Conservation (phyloP, 169 alveolate species). For the Theileria equi region DNA sequence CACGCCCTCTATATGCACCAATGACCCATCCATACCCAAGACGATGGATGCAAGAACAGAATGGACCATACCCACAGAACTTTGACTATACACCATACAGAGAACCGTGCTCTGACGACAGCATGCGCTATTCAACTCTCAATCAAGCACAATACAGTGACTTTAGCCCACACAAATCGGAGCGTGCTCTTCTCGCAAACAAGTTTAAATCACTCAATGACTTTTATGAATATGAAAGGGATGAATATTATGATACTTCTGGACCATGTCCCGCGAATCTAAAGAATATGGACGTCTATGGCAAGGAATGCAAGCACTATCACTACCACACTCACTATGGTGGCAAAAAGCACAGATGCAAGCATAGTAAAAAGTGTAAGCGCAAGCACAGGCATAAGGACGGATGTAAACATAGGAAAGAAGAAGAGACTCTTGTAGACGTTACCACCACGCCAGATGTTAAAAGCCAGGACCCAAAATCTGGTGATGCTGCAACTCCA, state of each 20-base stretch:
- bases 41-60: neutral
- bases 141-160: neutral
- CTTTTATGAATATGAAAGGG: constrained; percentile 6
- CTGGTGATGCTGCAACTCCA: neutral
- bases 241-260: constrained; percentile 6
- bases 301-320: neutral
- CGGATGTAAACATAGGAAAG: neutral
- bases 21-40: neutral
- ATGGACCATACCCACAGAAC: neutral
- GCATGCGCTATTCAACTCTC: neutral
- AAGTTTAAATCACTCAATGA: constrained; percentile 9
- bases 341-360: constrained; percentile 4
- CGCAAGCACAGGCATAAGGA: neutral
- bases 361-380: constrained; percentile 1
- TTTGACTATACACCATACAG: neutral
- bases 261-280: neutral
- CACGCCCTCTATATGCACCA: neutral
- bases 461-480: neutral
- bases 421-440: neutral
- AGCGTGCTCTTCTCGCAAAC: neutral
- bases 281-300: neutral
- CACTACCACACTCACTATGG: constrained; percentile 26
- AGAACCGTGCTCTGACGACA: neutral
- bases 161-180: neutral
- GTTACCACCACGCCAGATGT: neutral